Conservation (phyloP, 2,329 filamentous ascomycete genomes). For the Fusarium mangiferae region DNA sequence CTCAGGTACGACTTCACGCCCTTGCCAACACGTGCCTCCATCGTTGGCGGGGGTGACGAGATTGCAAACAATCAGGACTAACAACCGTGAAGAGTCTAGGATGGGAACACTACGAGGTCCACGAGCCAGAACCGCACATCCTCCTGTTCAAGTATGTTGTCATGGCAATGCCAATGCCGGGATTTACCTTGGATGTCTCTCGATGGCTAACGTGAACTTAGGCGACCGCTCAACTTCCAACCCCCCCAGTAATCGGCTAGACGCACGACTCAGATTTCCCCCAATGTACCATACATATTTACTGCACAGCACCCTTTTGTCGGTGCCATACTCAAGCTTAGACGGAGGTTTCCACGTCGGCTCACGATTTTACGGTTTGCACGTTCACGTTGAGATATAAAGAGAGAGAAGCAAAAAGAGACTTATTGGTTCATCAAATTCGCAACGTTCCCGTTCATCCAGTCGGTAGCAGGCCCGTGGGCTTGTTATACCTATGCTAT, state of each 20-base stretch:
- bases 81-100: slow-evolving; percentile 79
- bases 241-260: slow-evolving; percentile 64
- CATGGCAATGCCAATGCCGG: background rate
- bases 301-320: slow-evolving; percentile 36
- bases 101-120: slow-evolving; percentile 99
- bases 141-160: slow-evolving; percentile 91
- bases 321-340: slow-evolving; percentile 30
- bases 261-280: slow-evolving; percentile 33
- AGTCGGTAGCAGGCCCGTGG: slow-evolving; percentile 26
- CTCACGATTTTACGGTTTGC: slow-evolving; percentile 45
- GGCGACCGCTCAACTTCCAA: slow-evolving; percentile 87
- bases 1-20: slow-evolving; percentile 72
- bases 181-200: background rate
- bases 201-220: slow-evolving; percentile 48
- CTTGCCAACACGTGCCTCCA: background rate
- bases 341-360: slow-evolving; percentile 34
- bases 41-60: background rate
- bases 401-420: slow-evolving; percentile 42
- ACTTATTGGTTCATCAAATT: slow-evolving; percentile 40
- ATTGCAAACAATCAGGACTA: slow-evolving; percentile 16
- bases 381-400: slow-evolving; percentile 42
- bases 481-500: slow-evolving; percentile 9
- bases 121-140: slow-evolving; percentile 98
- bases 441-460: slow-evolving; percentile 32
- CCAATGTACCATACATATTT: slow-evolving; percentile 45